Evolutionary conservation across 1,284 basidiomycete species (phyloP).

Genomic region (Testicularia cyperi): DNA sequence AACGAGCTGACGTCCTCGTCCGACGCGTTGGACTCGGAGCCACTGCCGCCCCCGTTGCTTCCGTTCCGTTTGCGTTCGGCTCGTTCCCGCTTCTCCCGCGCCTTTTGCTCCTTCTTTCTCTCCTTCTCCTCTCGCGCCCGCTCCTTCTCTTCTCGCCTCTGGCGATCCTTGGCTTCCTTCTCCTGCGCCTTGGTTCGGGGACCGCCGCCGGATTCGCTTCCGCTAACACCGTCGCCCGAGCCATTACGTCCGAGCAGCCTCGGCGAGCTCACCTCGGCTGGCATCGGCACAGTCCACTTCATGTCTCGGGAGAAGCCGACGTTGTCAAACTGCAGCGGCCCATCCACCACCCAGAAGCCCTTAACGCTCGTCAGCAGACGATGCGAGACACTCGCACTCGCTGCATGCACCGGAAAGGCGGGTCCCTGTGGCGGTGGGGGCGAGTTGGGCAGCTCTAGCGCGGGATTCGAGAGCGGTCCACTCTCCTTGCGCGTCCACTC

Average conservation of each 20-base stretch:
- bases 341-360: slow-evolving; percentile 50
- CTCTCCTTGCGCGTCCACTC: slow-evolving; percentile 50
- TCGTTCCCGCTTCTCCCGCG: slow-evolving; percentile 22
- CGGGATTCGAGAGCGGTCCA: slow-evolving; percentile 44
- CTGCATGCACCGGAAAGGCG: slow-evolving; percentile 21
- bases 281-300: slow-evolving; percentile 40
- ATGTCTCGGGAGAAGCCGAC: slow-evolving; percentile 53
- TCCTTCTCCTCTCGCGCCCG: slow-evolving; percentile 21
- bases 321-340: slow-evolving; percentile 56
- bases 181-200: slow-evolving; percentile 20
- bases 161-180: slow-evolving; percentile 17
- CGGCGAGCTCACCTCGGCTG: slow-evolving; percentile 4
- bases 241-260: neutral
- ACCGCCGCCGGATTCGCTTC: too few relatives aligned
- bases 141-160: slow-evolving; percentile 26
- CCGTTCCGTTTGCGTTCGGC: slow-evolving; percentile 11
- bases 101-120: slow-evolving; percentile 6
- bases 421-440: slow-evolving; percentile 32
- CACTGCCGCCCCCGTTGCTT: slow-evolving; percentile 8
- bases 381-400: slow-evolving; percentile 6
- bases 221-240: too few relatives aligned
- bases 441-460: slow-evolving; percentile 35
- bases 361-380: slow-evolving; percentile 30
- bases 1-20: slow-evolving; percentile 27
- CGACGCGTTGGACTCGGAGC: slow-evolving; percentile 10